Evolutionary conservation across 1,284 basidiomycete genomes (phyloP).

Genomic region (Malassezia nana): DNA sequence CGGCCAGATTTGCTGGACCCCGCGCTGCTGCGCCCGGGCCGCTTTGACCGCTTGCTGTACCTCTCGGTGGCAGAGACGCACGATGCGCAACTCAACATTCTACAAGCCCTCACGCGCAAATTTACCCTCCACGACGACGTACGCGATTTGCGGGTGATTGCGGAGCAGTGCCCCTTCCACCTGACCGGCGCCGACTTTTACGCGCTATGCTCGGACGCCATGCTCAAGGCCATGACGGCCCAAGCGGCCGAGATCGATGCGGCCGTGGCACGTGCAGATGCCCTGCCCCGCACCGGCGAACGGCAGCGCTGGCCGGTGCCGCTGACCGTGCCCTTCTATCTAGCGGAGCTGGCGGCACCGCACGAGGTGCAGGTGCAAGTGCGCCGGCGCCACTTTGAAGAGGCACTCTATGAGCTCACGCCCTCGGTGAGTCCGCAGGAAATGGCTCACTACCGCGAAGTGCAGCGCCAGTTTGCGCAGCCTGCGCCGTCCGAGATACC

Average conservation of each 20-base stretch:
- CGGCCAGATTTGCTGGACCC: constrained; percentile 51
- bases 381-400: constrained; percentile 62
- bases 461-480: constrained; percentile 61
- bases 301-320: constrained; percentile 56
- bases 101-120: constrained; percentile 82
- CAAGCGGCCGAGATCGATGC: constrained; percentile 66
- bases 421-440: constrained; percentile 82
- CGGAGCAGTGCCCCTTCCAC: constrained; percentile 75
- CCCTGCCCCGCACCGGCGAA: constrained; percentile 50
- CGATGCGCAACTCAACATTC: constrained; percentile 72
- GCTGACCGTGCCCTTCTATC: constrained; percentile 82
- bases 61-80: constrained; percentile 84
- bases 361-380: constrained; percentile 71
- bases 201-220: constrained; percentile 88
- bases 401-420: constrained; percentile 64
- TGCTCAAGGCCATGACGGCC: constrained; percentile 86
- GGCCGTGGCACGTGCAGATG: constrained; percentile 21
- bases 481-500: not conserved
- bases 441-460: constrained; percentile 71
- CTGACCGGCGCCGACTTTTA: constrained; percentile 78
- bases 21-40: constrained; percentile 53
- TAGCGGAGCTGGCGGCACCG: constrained; percentile 68
- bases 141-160: constrained; percentile 58
- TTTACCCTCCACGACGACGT: constrained; percentile 70
- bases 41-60: constrained; percentile 96